phyloP scores from a whole-genome alignment of 2,329 filamentous ascomycete genomes.

The Fusarium nanum region DNA sequence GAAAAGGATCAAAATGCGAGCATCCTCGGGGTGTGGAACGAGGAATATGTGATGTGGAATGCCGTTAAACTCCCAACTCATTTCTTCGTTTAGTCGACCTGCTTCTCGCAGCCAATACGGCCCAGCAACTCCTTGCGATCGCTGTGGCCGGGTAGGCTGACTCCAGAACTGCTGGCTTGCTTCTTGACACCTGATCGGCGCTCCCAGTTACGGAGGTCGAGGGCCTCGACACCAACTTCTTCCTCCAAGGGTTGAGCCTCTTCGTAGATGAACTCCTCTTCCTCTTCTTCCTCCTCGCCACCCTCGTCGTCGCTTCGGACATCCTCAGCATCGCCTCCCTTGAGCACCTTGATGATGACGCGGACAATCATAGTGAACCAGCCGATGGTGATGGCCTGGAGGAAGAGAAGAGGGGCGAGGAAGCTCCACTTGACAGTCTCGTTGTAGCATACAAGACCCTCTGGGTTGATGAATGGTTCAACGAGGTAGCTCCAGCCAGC shows the following conservation, averaged over 20 bases:
- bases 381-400: slow-evolving; percentile 83
- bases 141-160: slow-evolving; percentile 76
- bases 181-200: slow-evolving; percentile 67
- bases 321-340: slow-evolving; percentile 83
- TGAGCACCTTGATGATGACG: slow-evolving; percentile 83
- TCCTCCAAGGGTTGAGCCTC: slow-evolving; percentile 72
- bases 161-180: slow-evolving; percentile 64
- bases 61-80: slow-evolving; percentile 36
- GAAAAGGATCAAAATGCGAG: slow-evolving; percentile 24
- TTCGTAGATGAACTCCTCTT: slow-evolving; percentile 65
- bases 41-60: slow-evolving; percentile 24
- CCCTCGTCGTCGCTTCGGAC: slow-evolving; percentile 82
- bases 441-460: slow-evolving; percentile 84
- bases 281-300: slow-evolving; percentile 72
- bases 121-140: slow-evolving; percentile 85
- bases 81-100: slow-evolving; percentile 59
- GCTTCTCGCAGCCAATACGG: slow-evolving; percentile 86
- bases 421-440: slow-evolving; percentile 80
- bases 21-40: slow-evolving; percentile 27
- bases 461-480: slow-evolving; percentile 77
- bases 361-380: slow-evolving; percentile 93
- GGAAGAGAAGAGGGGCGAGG: slow-evolving; percentile 77
- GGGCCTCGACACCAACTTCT: slow-evolving; percentile 78
- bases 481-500: slow-evolving; percentile 71
- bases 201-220: slow-evolving; percentile 75